Base-by-base conservation (phyloP, 495 filamentous ascomycete genomes). In the Melanomma pulvis-pyrius region DNA sequence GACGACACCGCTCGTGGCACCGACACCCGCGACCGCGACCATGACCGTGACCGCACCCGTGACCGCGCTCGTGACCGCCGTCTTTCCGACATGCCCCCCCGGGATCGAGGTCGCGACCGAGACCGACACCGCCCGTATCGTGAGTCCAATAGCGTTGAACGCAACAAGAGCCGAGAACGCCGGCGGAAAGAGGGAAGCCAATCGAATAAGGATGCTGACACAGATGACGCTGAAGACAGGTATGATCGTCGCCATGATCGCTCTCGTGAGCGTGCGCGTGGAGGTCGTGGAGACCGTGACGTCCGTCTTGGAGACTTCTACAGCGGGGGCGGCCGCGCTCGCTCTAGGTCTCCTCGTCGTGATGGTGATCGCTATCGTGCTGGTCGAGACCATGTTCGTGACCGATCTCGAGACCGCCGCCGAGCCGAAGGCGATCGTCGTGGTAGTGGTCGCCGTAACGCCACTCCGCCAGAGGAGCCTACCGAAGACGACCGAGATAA, bases 401-500 rank as follows among this genome's bases (percentile, higher is more conserved):
- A 74, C 39, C 69, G 77, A 24, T 82, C 84, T 19, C 73, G 80
- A 50, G 81, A 82, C 52, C 56, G 57, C 28, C 59, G 65, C 52
- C 55, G 70, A 26, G 39, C 64, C 26, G 68, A 73, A 13, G 41
- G 62, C 19, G 44, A 52, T 22, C 58, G 49, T 26, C 47, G 26
- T 19, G 17, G 25, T 0, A 44, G 46, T 12, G 30, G 54, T 9
- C 59, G 66, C 15, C 49, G 64, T 77, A 66, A 80, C 74, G 71
- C 75, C 76, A 73, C 41, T 82, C 87, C 41, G 53, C 39, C 39
- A 7, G 9, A 12, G 39, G 55, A 51, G 68, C 86, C 90, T 39
- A 97, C 90, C 65, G 93, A 97, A 76, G 94, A 98, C 79, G 93
- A 98, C 77, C 91, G 93, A 72, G 94, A 98, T 80, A 87, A 91